Evolutionary conservation across 371 early-diverging fungal genomes (phyloP), one percentile per base, ranked within the genome.

Genomic region (Thermomucor indicae-seudaticae): DNA sequence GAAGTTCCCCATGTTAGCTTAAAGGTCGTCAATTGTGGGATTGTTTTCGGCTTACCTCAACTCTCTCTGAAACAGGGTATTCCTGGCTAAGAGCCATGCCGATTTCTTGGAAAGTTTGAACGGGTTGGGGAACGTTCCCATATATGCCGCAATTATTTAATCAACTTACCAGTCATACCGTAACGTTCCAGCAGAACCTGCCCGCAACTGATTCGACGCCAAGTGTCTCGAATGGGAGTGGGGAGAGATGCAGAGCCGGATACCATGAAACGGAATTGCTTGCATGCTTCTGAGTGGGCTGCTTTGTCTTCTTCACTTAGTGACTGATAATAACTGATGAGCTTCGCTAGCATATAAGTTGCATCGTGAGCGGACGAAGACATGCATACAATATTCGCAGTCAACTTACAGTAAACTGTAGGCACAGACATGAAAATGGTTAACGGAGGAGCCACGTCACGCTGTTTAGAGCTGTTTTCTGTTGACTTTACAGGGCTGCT

Each of bases 351-450:
- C 38, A 28, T 14, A 14, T 16, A n/a, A n/a, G n/a, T n/a, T 34
- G 16, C n/a, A 34, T 43, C 6, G 43, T 22, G 19, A 50, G 24
- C 12, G 35, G 23, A 31, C n/a, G 10, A 11, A 25, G 1, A 14
- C 12, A 17, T 52, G 32, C 29, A 14, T 24, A 40, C 10, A 1
- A 4, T 27, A 1, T 27, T 8, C 25, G 11, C 11, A 29, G 30
- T 27, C 4, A 27, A 49, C 47, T 47, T 75, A 70, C 81, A 53
- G 67, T 92, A 92, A 23, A 92, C 88, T 4, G 93, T 91, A 1
- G 95, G 95, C 1, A 94, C 95, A 6, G 86, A 88, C 93, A 92
- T 92, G 50, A 92, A 85, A 1, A 90, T 55, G 0, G 89, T 80
- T n/a, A 72, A 37, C 1, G 43, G 30, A 11, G 69, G 48, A 11